Evolutionary conservation across 208 protist species (phyloP), one percentile per base, ranked within the genome.

Genomic region (Strigomonas culicis): DNA sequence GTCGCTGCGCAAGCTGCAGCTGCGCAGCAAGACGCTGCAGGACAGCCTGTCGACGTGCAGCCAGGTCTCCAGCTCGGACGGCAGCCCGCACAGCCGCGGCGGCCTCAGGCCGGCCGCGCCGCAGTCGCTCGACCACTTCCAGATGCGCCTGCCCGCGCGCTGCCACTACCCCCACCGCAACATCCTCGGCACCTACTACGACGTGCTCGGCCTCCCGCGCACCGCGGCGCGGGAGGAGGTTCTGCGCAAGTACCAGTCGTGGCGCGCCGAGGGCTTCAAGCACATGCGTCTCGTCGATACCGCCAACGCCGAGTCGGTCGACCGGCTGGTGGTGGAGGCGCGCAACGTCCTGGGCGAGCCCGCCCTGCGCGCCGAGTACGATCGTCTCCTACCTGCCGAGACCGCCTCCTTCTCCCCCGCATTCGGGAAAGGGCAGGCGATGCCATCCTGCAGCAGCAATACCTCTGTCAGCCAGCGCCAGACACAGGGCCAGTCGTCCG

Each of bases 101-200:
- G 34, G 56, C 56, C 3, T 52, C 25, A 36, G 22, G 11, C 22
- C 32, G 36, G 36, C 52, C 52, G 8, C 24, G 11, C 61, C 57
- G 47, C n/a, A 51, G 49, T n/a, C n/a, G n/a, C n/a, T n/a, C n/a
- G n/a, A n/a, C n/a, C n/a, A n/a, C n/a, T n/a, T n/a, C n/a, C n/a
- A n/a, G n/a, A n/a, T 90, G 70, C 76, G 73, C 32, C 76, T 93
- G 8, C 86, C 90, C 0, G 55, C 71, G 49, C 84, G 82, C 67
- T 95, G 90, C 78, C 80, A 75, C 63, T 92, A 91, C 70, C 86
- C 90, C 21, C 90, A 95, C 67, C 66, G 60, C 22, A 30, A 59
- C 24, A 84, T 84, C 21, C 30, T 59, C n/a, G 85, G 84, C n/a
- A 92, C 86, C 30, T 93, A 95, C 73, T 93, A 93, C 74, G 82